Percentiles rank a stretch among this genome's conserved stretches.
These are phyloP conservation scores for Fusarium subtropicale DNA, from an alignment of 2,329 filamentous ascomycete species.

Conservation along the genomic window DNA sequence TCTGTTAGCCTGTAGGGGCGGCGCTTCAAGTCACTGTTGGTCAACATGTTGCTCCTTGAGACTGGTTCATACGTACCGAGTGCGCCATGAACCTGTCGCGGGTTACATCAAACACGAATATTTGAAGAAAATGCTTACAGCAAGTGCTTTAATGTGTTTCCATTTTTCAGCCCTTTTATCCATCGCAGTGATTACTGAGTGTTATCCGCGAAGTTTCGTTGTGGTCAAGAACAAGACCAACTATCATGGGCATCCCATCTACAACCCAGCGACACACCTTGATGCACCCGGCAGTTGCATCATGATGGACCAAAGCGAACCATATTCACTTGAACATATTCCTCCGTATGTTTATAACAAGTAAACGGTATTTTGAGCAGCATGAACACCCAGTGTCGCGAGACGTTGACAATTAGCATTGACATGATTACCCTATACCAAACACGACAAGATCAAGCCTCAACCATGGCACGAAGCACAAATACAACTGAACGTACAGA, in stretches of 20 bases:
- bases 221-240: neutral
- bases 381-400: neutral
- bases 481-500: neutral
- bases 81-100: no score
- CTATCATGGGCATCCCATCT: rapidly evolving
- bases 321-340: neutral
- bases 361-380: no score
- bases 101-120: neutral
- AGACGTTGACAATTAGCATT: neutral
- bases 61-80: neutral
- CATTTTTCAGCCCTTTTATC: rapidly evolving
- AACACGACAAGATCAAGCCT: no score
- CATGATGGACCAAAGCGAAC: neutral
- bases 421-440: neutral
- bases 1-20: neutral
- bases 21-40: neutral
- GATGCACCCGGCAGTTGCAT: neutral
- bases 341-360: neutral
- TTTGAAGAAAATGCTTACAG: neutral
- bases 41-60: neutral
- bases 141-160: neutral
- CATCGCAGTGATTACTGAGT: neutral
- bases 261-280: neutral
- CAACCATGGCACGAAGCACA: neutral
- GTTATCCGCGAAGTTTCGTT: neutral